A percentile compares a stretch with the other conserved stretches of the same genome.
Conservation (phyloP, 257 asterid species). For the Forsythia viridissima region DNA sequence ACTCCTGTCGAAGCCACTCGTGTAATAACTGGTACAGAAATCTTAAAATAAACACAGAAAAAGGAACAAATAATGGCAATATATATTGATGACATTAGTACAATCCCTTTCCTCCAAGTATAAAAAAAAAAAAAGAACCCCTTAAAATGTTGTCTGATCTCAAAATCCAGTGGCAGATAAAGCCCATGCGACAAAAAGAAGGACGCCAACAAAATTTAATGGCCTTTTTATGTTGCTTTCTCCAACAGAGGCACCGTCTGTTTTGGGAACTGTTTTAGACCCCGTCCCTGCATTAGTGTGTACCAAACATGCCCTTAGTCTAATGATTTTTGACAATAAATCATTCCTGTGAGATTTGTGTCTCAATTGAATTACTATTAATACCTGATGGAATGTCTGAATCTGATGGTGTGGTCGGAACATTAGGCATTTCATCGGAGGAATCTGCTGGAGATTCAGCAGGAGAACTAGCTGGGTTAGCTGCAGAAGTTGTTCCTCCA, state of each 20-base stretch:
- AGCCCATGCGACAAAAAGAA: slow-evolving; percentile 27
- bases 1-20: background rate
- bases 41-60: background rate
- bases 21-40: slow-evolving; percentile 8
- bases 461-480: slow-evolving; percentile 39
- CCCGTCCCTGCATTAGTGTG: slow-evolving; percentile 28
- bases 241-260: slow-evolving; percentile 29
- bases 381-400: slow-evolving; percentile 41
- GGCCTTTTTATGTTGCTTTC: slow-evolving; percentile 31
- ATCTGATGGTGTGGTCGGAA: slow-evolving; percentile 24
- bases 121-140: no score
- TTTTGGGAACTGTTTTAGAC: slow-evolving; percentile 36
- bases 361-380: background rate
- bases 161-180: slow-evolving; percentile 23
- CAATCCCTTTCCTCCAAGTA: background rate
- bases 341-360: background rate
- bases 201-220: slow-evolving; percentile 13
- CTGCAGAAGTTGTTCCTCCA: slow-evolving; percentile 34
- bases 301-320: background rate
- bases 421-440: slow-evolving; percentile 21
- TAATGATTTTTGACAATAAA: background rate
- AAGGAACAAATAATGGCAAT: background rate
- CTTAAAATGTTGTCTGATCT: background rate
- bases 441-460: slow-evolving; percentile 19
- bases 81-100: background rate